A percentile compares a stretch with the other conserved stretches of the same genome.
Evolutionary conservation across 2,329 filamentous ascomycete genomes (phyloP).

Genomic region (Endocalyx cinctus): DNA sequence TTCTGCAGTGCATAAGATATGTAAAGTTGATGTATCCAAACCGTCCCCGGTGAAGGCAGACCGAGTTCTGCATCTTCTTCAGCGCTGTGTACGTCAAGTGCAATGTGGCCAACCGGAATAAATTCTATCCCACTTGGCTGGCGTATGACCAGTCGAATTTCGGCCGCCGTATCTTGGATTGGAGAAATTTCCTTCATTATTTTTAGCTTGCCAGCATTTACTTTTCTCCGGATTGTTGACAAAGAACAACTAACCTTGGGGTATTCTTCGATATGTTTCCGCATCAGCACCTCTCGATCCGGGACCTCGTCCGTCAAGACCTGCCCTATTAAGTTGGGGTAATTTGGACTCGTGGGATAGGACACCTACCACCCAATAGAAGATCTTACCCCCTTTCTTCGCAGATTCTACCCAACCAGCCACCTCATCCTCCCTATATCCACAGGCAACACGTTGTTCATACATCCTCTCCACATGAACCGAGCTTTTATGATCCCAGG

Average conservation of each 20-base stretch:
- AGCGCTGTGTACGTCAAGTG: slow-evolving; percentile 28
- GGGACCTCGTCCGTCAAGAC: slow-evolving; percentile 24
- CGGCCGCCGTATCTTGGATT: slow-evolving; percentile 31
- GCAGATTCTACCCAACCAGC: slow-evolving; percentile 29
- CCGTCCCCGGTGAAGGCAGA: slow-evolving; percentile 24
- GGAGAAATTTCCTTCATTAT: slow-evolving; percentile 25
- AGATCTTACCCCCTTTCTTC: slow-evolving; percentile 28
- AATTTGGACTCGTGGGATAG: slow-evolving; percentile 1
- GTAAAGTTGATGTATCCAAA: slow-evolving; percentile 38
- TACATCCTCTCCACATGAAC: slow-evolving; percentile 36
- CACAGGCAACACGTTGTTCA: slow-evolving; percentile 40
- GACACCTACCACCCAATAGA: slow-evolving; percentile 37
- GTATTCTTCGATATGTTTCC: slow-evolving; percentile 25
- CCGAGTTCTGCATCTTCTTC: slow-evolving; percentile 26
- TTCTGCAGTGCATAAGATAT: slow-evolving; percentile 34
- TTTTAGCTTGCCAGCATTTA: slow-evolving; percentile 2
- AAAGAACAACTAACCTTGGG: slow-evolving; percentile 21
- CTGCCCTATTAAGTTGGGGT: slow-evolving; percentile 15
- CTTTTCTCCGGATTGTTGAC: slow-evolving; percentile 2
- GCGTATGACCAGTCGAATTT: slow-evolving; percentile 22
- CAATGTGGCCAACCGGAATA: slow-evolving; percentile 37
- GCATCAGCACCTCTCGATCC: slow-evolving; percentile 24
- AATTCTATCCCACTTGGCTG: slow-evolving; percentile 27
- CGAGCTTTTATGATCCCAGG: slow-evolving; percentile 37
- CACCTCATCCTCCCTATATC: slow-evolving; percentile 37